Evolutionary conservation across 805 yeast genomes (phyloP).

Genomic region (Ogataea neopini): DNA sequence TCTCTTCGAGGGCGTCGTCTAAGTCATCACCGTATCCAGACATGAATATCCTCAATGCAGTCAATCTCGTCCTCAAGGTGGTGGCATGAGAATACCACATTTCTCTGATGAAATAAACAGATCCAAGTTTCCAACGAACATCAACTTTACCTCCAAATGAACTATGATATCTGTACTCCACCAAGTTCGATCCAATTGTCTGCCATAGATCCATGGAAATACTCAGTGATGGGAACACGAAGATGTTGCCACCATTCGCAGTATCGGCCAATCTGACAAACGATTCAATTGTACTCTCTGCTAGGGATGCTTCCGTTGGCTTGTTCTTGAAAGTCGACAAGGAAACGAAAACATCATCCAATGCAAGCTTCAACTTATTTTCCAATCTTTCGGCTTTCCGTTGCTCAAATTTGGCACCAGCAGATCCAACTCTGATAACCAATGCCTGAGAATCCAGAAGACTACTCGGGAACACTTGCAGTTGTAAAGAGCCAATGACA

Average conservation of each 20-base stretch:
- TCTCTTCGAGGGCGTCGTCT: constrained; percentile 34
- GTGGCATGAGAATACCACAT: constrained; percentile 88
- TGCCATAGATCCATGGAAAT: constrained; percentile 80
- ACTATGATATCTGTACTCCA: constrained; percentile 70
- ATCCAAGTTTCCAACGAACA: constrained; percentile 91
- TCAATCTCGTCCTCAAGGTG: constrained; percentile 64
- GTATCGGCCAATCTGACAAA: constrained; percentile 56
- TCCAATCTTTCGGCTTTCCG: constrained; percentile 46
- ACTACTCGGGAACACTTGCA: constrained; percentile 82
- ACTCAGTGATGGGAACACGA: constrained; percentile 73
- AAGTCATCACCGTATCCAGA: constrained; percentile 33
- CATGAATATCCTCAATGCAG: constrained; percentile 36
- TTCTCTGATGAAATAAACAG: constrained; percentile 84
- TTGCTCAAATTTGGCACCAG: constrained; percentile 54
- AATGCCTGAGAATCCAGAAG: constrained; percentile 77
- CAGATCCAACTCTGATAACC: constrained; percentile 55
- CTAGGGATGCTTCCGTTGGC: constrained; percentile 46
- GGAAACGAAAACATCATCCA: constrained; percentile 66
- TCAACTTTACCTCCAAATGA: constrained; percentile 89
- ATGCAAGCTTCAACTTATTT: constrained; percentile 58
- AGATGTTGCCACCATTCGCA: constrained; percentile 78
- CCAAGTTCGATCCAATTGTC: constrained; percentile 45
- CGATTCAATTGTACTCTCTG: constrained; percentile 47
- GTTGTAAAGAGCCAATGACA: constrained; percentile 51
- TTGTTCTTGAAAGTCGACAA: constrained; percentile 59